These are phyloP conservation scores for Sphagnum magellanicum DNA, from an alignment of 228 moss, liverwort and hornwort species.

Conservation along the genomic window DNA sequence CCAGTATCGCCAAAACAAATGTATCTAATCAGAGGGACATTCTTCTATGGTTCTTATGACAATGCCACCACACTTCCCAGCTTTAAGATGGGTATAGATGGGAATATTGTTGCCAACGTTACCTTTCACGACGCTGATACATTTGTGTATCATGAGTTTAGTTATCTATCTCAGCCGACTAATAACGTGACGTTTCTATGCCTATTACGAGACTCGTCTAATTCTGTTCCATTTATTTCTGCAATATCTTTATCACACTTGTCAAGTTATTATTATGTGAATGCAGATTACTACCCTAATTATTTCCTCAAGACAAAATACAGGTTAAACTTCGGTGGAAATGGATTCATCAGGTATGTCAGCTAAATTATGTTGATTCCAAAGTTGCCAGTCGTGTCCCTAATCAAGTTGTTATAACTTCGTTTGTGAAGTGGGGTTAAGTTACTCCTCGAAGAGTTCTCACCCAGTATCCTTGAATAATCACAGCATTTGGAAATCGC, in stretches of 20 bases:
- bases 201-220: conserved; percentile 1
- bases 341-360: too few species aligned
- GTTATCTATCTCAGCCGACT: neutral
- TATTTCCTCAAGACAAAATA: too few species aligned
- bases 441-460: too few species aligned
- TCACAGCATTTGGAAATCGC: too few species aligned
- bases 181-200: conserved; percentile 7
- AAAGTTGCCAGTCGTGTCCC: too few species aligned
- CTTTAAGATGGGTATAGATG: conserved; percentile 14
- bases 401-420: too few species aligned
- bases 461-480: too few species aligned
- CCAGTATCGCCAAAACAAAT: neutral
- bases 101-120: neutral
- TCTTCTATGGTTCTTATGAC: conserved; percentile 14
- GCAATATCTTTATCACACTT: conserved; percentile 9
- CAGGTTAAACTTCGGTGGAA: neutral
- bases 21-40: conserved; percentile 14
- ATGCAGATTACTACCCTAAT: too few species aligned
- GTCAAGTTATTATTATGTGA: too few species aligned
- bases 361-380: too few species aligned
- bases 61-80: neutral
- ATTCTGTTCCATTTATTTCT: conserved; percentile 19
- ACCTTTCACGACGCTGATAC: conserved; percentile 1
- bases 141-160: conserved; percentile 8
- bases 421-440: too few species aligned